Conservation (phyloP, 1,139 yeast genomes). For the Geotrichum candidum region DNA sequence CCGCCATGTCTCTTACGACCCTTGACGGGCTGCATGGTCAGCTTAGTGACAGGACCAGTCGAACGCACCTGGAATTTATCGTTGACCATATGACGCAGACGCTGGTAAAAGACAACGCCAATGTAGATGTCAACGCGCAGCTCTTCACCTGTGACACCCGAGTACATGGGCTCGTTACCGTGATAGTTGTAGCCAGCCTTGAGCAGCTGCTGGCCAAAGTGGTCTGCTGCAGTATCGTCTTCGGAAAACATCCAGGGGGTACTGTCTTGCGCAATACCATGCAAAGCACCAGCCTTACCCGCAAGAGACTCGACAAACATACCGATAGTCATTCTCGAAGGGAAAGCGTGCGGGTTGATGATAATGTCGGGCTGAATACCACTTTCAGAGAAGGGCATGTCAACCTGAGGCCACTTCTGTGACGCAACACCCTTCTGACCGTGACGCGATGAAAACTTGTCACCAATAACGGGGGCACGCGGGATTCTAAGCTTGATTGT, state of each 20-base stretch:
- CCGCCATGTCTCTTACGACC: constrained; percentile 99
- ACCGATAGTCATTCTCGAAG: constrained; percentile 99
- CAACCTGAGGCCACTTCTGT: constrained; percentile 94
- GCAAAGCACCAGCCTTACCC: constrained; percentile 97
- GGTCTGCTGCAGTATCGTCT: constrained; percentile 92
- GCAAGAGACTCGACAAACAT: constrained; percentile 98
- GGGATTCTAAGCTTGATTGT: constrained; percentile 88
- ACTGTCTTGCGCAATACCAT: constrained; percentile 94
- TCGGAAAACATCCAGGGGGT: constrained; percentile 96
- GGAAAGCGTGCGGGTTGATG: constrained; percentile 99
- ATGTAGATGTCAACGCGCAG: constrained; percentile 90
- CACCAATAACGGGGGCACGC: constrained; percentile 93
- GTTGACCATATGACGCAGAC: constrained; percentile 98
- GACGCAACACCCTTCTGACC: constrained; percentile 99
- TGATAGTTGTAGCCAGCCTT: constrained; percentile 93
- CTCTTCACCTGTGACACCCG: constrained; percentile 98
- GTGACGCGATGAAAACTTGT: constrained; percentile 95
- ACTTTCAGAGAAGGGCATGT: constrained; percentile 91
- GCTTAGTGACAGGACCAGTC: constrained; percentile 94
- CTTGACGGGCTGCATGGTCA: constrained; percentile 99
- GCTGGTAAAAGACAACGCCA: constrained; percentile 95
- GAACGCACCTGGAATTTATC: constrained; percentile 99
- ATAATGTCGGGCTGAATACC: constrained; percentile 93
- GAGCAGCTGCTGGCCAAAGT: constrained; percentile 85
- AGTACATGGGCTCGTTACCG: constrained; percentile 98